Base-by-base conservation (phyloP, 2,329 filamentous ascomycete genomes). In the Hymenoscyphus scutula region DNA sequence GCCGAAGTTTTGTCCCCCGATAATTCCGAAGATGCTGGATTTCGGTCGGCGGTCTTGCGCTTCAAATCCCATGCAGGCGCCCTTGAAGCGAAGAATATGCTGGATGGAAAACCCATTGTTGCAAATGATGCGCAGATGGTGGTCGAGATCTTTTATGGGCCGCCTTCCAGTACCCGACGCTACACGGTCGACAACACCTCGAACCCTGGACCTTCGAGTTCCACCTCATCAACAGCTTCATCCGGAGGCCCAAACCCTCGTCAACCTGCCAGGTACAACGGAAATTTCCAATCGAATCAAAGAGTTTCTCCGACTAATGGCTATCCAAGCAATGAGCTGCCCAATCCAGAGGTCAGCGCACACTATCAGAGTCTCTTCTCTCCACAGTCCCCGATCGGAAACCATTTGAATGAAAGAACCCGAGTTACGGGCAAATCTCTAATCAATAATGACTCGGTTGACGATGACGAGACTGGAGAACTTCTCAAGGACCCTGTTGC, bases 401-500 rank as follows among this genome's bases (percentile, higher is more conserved):
- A 87, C 71, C 84, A 89, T 59, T 79, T 89, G n/a, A 79, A 80
- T n/a, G 86, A 88, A 64, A 80, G 82, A 57, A 77, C 80, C 17
- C 81, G 85, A 62, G 80, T 84, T 41, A 84, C 85, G 2, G 88
- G 89, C 68, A 92, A 91, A 75, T 84, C 86, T 2, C 78, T 92
- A 58, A 92, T 92, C 75, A 88, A 84, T 67, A 85, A 89, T 69
- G 85, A 88, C 70, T 82, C 82, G 17, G 85, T 84, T 30, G 84
- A 86, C 57, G 86, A 89, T 66, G 89, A 92, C 57, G 89, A 91
- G 72, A 90, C 89, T 1, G 85, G 82, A 37, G 83, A 88, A 68
- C 79, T 92, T n/a, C 79, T 92, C 54, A 88, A 89, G 62, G 87
- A 92, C 60, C 86, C 89, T 0, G 81, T 90, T 53, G 87, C 84